Evolutionary conservation across 1,284 basidiomycete species (phyloP).

Genomic region (Vanrija pseudolonga): DNA sequence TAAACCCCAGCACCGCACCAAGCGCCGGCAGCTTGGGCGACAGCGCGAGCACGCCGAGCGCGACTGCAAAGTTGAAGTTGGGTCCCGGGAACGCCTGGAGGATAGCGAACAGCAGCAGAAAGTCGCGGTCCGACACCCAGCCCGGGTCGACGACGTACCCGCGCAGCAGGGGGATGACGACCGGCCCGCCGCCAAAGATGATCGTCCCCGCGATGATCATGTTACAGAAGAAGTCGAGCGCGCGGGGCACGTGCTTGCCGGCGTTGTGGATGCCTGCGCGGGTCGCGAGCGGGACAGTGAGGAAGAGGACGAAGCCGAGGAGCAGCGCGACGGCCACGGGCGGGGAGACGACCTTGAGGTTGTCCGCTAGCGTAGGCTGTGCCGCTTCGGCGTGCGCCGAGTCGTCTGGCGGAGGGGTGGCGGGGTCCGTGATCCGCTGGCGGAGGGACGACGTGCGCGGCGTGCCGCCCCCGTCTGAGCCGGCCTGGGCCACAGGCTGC

Average conservation of each 20-base stretch:
- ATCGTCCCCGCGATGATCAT: slow-evolving; percentile 55
- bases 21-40: slow-evolving; percentile 38
- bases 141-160: slow-evolving; percentile 58
- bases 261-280: slow-evolving; percentile 41
- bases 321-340: slow-evolving; percentile 31
- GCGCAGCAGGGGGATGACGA: slow-evolving; percentile 58
- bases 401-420: neutral
- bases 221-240: slow-evolving; percentile 52
- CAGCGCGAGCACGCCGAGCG: slow-evolving; percentile 55
- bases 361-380: neutral
- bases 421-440: no score
- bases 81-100: slow-evolving; percentile 58
- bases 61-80: slow-evolving; percentile 60
- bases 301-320: slow-evolving; percentile 41
- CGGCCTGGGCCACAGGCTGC: no score
- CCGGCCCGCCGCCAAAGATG: slow-evolving; percentile 61
- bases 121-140: slow-evolving; percentile 51
- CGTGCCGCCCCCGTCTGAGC: neutral
- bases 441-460: neutral
- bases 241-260: slow-evolving; percentile 26
- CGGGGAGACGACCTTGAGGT: slow-evolving; percentile 30
- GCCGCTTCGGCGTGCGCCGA: neutral
- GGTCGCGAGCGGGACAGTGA: slow-evolving; percentile 30
- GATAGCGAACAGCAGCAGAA: slow-evolving; percentile 59
- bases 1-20: slow-evolving; percentile 54